Base-by-base conservation (phyloP, 2,329 filamentous ascomycete species). In the Pseudogymnoascus sp. region DNA sequence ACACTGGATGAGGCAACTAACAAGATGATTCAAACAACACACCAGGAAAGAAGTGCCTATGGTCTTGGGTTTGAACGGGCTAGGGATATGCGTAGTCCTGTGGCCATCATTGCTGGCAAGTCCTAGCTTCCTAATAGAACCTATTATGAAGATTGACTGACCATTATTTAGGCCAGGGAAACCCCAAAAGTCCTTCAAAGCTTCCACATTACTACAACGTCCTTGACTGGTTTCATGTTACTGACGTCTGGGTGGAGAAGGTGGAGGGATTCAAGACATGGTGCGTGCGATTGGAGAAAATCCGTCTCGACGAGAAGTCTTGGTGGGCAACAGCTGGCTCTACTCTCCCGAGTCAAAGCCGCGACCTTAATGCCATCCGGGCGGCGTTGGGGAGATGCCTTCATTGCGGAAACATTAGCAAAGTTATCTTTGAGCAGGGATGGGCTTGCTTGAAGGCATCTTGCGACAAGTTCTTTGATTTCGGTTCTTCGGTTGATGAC, bases 151-250 rank as follows among this genome's bases (percentile, higher is more conserved):
- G 18, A 57, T 56, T 66, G 26, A 65, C 34, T 60, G 13, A 34
- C 59, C 67, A 38, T 63, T 35, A 65, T 37, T 62, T 67, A 78
- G 84, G 86, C 1, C 69, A 77, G 13, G 70, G 77, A 59, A 81
- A 84, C 63, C 68, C 69, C 3, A 68, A 76, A 19, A 74, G 79
- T 15, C 74, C 76, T 0, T 77, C 76, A 1, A 72, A 75, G 23
- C 73, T 85, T 6, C 79, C 80, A 0, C 76, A 85, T 61, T 73
- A 77, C 0, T 90, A 84, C 66, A 83, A 80, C 60, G 82, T 90
- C 0, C 74, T 91, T 39, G 85, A 77, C n/a, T 84, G 78, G 69
- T 91, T 89, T 68, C 81, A 84, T 56, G 74, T 88, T 10, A 87
- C 85, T 0, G 75, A 86, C 56, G 75, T 90, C 0, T 92, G 88